Conservation (phyloP, 306 rosid species). For the Lathyrus oleraceus region DNA sequence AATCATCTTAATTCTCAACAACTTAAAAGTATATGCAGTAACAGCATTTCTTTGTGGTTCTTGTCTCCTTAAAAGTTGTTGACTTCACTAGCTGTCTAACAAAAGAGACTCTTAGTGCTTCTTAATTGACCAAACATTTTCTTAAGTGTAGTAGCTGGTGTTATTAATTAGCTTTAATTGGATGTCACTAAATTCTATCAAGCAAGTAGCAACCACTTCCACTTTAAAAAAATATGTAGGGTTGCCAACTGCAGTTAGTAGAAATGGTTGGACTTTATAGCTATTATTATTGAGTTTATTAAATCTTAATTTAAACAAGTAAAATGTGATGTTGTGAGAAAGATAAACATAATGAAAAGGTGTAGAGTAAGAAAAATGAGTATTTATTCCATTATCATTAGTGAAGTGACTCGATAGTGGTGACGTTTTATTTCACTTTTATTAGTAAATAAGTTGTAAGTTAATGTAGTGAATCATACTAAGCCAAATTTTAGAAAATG, state of each 20-base stretch:
- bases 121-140: neutral
- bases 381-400: neutral
- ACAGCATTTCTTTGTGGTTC: slow-evolving; percentile 14
- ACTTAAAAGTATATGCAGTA: neutral
- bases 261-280: neutral
- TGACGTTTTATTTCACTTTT: neutral
- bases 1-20: slow-evolving; percentile 17
- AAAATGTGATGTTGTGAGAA: neutral
- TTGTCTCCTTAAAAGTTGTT: slow-evolving; percentile 43
- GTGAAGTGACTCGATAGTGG: neutral
- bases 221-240: neutral
- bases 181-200: neutral
- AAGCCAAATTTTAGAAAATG: neutral
- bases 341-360: neutral
- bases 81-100: slow-evolving; percentile 40
- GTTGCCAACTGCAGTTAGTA: neutral
- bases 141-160: neutral
- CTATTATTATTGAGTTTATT: no score
- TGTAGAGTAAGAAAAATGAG: neutral
- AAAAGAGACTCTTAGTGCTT: neutral
- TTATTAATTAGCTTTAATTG: neutral
- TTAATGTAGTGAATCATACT: neutral
- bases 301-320: neutral
- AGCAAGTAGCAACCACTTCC: neutral
- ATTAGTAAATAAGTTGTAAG: neutral